phyloP scores from a whole-genome alignment of 176 grass and related monocot genomes.

The Eremochloa ophiuroides region DNA sequence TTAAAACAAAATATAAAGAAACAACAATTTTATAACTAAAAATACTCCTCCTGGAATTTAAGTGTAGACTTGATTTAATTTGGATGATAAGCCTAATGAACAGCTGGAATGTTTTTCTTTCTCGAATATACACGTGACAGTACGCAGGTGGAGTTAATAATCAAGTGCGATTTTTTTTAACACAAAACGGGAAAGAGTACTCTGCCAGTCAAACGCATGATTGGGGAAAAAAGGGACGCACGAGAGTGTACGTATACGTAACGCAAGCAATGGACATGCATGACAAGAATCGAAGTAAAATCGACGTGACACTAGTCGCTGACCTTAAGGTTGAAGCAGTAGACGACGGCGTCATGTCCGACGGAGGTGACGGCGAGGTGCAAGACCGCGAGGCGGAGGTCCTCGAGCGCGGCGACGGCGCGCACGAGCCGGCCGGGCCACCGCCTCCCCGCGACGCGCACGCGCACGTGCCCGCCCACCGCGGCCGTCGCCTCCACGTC shows the following conservation, averaged over 20 bases:
- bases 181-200: not conserved
- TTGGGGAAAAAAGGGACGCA: not conserved
- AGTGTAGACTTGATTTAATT: too few species aligned
- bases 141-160: not conserved
- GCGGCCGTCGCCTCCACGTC: constrained; percentile 52
- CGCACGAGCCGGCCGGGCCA: constrained; percentile 48
- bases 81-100: too few species aligned
- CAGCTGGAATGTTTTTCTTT: too few species aligned
- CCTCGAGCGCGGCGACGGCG: constrained; percentile 62
- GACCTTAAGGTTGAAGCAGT: constrained; percentile 97
- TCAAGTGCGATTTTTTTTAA: not conserved
- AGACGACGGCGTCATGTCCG: constrained; percentile 47
- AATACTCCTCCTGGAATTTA: not conserved
- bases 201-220: constrained; percentile 2
- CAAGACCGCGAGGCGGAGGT: constrained; percentile 66
- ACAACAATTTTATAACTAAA: not conserved
- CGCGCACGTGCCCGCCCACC: constrained; percentile 78
- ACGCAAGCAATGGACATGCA: not conserved
- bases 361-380: constrained; percentile 79
- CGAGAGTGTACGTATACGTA: not conserved
- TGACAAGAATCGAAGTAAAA: not conserved
- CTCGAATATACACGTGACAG: too few species aligned
- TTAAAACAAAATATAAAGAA: not conserved
- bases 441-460: constrained; percentile 64
- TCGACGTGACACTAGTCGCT: not conserved